Percentiles rank a stretch among this genome's conserved stretches.
phyloP scores from a whole-genome alignment of 2,329 filamentous ascomycete genomes.

The Botrytis fragariae region DNA sequence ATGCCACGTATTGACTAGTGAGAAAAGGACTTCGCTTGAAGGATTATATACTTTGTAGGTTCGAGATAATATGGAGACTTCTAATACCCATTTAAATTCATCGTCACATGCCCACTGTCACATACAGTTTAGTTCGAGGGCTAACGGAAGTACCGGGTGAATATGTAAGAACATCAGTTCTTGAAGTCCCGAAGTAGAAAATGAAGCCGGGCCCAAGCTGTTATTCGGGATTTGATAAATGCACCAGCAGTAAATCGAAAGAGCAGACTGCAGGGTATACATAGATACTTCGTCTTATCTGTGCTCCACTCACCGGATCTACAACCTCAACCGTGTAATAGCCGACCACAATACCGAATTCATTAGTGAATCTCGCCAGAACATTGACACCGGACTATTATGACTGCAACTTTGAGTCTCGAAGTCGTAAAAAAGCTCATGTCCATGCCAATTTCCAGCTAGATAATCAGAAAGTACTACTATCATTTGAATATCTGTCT shows the following conservation, averaged over 20 bases:
- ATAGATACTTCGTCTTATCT: neutral
- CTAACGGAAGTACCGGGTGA: neutral
- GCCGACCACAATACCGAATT: neutral
- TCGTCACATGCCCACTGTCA: neutral
- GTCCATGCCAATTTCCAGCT: neutral
- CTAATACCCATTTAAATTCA: too few species aligned
- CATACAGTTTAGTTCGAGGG: neutral
- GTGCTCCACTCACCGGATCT: neutral
- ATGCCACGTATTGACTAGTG: constrained; percentile 10
- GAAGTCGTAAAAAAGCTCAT: neutral
- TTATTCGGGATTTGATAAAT: neutral
- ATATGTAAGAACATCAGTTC: neutral
- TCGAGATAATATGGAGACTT: neutral
- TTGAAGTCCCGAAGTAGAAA: neutral
- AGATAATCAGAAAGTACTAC: neutral
- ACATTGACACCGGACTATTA: neutral
- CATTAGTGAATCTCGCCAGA: neutral
- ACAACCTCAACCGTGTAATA: neutral
- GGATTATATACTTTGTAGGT: neutral
- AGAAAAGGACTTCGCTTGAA: neutral
- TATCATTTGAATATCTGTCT: neutral
- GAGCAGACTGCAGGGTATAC: neutral
- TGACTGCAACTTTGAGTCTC: neutral
- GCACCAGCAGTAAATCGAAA: neutral
- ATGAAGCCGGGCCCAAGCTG: neutral